Conservation (phyloP, 208 protist genomes). For the Acanthamoeba sp. region DNA sequence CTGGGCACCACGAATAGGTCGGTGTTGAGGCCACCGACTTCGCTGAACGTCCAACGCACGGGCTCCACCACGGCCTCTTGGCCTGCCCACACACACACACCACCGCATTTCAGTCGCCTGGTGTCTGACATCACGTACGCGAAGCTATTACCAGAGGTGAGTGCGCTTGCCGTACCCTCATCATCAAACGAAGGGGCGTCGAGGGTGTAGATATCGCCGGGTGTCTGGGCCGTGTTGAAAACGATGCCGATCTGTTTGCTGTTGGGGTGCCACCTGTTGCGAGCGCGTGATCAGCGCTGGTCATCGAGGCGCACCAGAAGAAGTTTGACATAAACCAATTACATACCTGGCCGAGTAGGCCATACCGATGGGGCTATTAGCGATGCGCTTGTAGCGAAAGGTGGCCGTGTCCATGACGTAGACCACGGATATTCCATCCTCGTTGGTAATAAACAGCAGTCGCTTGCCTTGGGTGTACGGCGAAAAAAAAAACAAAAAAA, state of each 20-base stretch:
- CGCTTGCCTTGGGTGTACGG: not conserved
- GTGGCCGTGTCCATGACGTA: slow-evolving; percentile 57
- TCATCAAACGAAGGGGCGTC: not conserved
- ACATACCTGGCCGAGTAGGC: not conserved
- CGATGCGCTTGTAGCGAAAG: not conserved
- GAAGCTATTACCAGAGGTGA: too few species aligned
- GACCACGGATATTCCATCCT: not conserved
- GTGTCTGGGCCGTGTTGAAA: slow-evolving; percentile 47
- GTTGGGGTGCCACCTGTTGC: slow-evolving; percentile 28
- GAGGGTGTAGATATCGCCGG: slow-evolving; percentile 22
- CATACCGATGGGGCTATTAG: not conserved
- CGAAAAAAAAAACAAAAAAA: too few species aligned
- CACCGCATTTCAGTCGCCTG: too few species aligned
- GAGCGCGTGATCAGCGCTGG: not conserved
- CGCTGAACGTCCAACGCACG: slow-evolving; percentile 55
- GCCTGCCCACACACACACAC: not conserved
- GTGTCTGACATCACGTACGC: too few species aligned
- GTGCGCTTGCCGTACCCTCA: not conserved
- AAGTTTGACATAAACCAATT: not conserved
- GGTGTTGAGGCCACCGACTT: slow-evolving; percentile 64
- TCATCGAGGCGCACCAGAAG: not conserved
- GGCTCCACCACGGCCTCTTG: not conserved
- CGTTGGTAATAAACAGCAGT: slow-evolving; percentile 51
- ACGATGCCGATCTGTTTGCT: slow-evolving; percentile 6
- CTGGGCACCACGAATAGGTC: slow-evolving; percentile 33